These are phyloP conservation scores for Petunia axillaris DNA, from an alignment of 257 asterid species.

Conservation along the genomic window DNA sequence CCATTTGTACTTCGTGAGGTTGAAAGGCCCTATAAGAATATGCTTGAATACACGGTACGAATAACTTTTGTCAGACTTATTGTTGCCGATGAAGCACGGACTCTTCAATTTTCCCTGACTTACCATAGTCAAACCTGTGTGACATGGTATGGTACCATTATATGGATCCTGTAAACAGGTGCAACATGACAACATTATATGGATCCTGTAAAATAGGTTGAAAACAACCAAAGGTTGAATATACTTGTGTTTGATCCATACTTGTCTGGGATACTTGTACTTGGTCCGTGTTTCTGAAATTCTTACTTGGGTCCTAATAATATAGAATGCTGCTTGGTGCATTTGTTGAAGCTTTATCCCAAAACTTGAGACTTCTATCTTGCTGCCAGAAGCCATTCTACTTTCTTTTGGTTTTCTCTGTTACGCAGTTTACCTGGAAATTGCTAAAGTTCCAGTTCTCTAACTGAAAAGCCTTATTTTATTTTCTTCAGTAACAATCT, in stretches of 20 bases:
- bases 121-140: conserved; percentile 7
- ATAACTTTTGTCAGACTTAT: conserved; percentile 3
- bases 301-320: not conserved
- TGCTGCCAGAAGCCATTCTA: conserved; percentile 15
- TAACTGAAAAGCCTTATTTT: conserved; percentile 17
- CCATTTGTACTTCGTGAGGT: conserved; percentile 99
- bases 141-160: not conserved
- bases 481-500: not conserved
- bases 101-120: not conserved
- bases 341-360: not conserved
- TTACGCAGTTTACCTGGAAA: not conserved
- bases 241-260: not conserved
- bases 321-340: not conserved
- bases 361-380: conserved; percentile 1
- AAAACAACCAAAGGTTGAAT: not conserved
- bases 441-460: not conserved
- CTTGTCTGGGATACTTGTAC: not conserved
- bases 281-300: not conserved
- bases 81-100: conserved; percentile 5
- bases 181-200: not conserved
- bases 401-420: not conserved
- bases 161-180: not conserved
- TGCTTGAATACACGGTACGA: conserved; percentile 97
- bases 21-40: conserved; percentile 96
- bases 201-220: not conserved